phyloP scores from a whole-genome alignment of 2,329 filamentous ascomycete genomes.

The Monosporascus sp. region DNA sequence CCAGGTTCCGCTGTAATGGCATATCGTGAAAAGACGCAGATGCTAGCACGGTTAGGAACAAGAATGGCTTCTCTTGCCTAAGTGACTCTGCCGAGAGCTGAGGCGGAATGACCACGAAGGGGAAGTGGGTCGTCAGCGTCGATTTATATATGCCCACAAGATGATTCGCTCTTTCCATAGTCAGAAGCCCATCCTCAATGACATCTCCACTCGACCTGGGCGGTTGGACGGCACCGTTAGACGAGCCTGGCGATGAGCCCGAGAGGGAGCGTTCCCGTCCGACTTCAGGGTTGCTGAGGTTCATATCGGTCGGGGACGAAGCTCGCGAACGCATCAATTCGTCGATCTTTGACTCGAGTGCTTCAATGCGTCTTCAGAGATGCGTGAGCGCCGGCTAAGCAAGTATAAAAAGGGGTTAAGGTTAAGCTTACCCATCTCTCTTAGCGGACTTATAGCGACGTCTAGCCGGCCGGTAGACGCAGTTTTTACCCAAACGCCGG shows the following conservation, averaged over 20 bases:
- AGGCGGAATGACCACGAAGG: conserved; percentile 4
- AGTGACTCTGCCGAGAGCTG: conserved; percentile 1
- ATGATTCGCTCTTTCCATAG: neutral
- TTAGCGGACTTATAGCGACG: conserved; percentile 1
- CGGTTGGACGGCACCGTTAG: neutral
- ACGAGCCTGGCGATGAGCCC: neutral
- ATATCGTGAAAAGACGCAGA: neutral
- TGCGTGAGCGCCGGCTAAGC: neutral
- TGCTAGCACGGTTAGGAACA: conserved; percentile 2
- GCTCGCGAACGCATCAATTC: conserved; percentile 2
- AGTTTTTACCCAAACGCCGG: conserved; percentile 2
- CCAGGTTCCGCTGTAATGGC: conserved; percentile 2
- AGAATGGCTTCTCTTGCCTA: conserved; percentile 2
- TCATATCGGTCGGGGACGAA: neutral
- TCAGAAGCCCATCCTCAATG: conserved; percentile 1
- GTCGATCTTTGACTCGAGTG: conserved; percentile 3
- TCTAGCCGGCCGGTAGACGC: conserved; percentile 1
- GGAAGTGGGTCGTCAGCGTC: conserved; percentile 3
- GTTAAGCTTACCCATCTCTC: conserved; percentile 1
- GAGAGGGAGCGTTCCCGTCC: neutral
- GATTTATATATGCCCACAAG: conserved; percentile 1
- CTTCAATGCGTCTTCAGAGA: conserved; percentile 1
- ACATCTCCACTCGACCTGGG: neutral
- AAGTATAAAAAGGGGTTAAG: neutral
- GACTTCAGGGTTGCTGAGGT: neutral